phyloP scores from a whole-genome alignment of 768 basidiomycete species.

The Termitomyces sp. region DNA sequence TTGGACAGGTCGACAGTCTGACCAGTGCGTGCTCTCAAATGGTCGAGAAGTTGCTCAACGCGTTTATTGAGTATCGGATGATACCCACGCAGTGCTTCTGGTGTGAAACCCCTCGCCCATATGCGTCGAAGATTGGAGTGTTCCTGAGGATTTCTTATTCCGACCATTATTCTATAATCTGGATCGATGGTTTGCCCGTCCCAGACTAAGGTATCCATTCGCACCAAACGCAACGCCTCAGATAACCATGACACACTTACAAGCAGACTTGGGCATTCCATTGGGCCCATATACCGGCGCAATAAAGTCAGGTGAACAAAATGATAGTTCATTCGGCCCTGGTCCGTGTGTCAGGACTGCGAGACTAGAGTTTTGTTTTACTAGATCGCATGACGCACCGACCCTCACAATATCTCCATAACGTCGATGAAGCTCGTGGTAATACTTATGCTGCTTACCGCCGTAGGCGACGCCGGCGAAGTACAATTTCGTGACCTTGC shows the following conservation, averaged over 20 bases:
- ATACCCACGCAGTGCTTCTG: conserved; percentile 24
- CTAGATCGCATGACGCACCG: conserved; percentile 27
- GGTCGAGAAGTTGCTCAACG: conserved; percentile 20
- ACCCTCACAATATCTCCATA: conserved; percentile 51
- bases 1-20: conserved; percentile 22
- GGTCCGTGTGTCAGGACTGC: no score
- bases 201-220: conserved; percentile 19
- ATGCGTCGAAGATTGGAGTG: conserved; percentile 31
- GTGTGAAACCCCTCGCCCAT: conserved; percentile 34
- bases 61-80: conserved; percentile 10
- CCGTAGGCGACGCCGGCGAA: conserved; percentile 19
- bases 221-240: not conserved
- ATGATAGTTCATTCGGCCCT: conserved; percentile 44
- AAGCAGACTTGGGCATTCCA: conserved; percentile 36
- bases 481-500: conserved; percentile 34
- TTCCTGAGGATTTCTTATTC: conserved; percentile 21
- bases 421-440: conserved; percentile 36
- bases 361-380: no score
- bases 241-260: not conserved
- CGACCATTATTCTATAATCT: conserved; percentile 19
- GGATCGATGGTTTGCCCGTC: conserved; percentile 20
- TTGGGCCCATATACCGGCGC: conserved; percentile 26
- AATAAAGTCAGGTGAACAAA: conserved; percentile 26
- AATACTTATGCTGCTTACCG: conserved; percentile 38
- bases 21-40: conserved; percentile 6